A percentile compares a stretch with the other conserved stretches of the same genome.
Conservation (phyloP, 805 yeast species). For the Aciculoconidium aculeatum region DNA sequence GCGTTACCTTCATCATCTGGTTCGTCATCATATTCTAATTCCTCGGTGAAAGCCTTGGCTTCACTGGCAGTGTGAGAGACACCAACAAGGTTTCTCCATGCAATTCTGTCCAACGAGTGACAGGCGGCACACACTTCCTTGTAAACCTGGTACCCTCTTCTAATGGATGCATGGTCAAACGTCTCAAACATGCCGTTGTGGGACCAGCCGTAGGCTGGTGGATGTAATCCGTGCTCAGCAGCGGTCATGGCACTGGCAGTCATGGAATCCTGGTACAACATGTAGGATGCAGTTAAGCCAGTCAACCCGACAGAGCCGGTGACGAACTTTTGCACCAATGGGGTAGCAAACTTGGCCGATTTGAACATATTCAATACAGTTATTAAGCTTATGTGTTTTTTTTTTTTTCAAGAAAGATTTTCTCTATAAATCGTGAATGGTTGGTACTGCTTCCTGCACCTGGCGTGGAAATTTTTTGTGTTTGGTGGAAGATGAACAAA, state of each 20-base stretch:
- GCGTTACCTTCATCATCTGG: conserved; percentile 96
- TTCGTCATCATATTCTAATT: conserved; percentile 95
- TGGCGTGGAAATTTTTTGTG: conserved; percentile 1
- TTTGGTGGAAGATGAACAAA: conserved; percentile 2
- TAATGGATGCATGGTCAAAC: conserved; percentile 90
- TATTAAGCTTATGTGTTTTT: background rate
- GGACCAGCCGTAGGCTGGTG: conserved; percentile 90
- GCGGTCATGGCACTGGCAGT: conserved; percentile 96
- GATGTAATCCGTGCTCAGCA: conserved; percentile 97
- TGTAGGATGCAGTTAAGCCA: conserved; percentile 76
- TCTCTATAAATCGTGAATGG: too few species aligned
- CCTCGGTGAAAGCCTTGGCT: conserved; percentile 90
- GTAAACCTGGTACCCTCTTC: conserved; percentile 99
- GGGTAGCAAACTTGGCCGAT: conserved; percentile 9
- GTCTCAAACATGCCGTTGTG: conserved; percentile 88
- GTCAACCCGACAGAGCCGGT: conserved; percentile 64
- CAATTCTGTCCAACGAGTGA: conserved; percentile 93
- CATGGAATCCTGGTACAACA: conserved; percentile 76
- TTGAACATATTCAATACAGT: conserved; percentile 5
- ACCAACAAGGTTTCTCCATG: conserved; percentile 98
- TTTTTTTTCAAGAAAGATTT: background rate
- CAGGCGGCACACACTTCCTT: conserved; percentile 99
- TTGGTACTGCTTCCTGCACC: too few species aligned
- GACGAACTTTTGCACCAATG: conserved; percentile 43
- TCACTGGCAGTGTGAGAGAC: conserved; percentile 90